Percentiles rank a stretch among this genome's conserved stretches.
Evolutionary conservation across 495 filamentous ascomycete genomes (phyloP).

Genomic region (Penicillium canariense): DNA sequence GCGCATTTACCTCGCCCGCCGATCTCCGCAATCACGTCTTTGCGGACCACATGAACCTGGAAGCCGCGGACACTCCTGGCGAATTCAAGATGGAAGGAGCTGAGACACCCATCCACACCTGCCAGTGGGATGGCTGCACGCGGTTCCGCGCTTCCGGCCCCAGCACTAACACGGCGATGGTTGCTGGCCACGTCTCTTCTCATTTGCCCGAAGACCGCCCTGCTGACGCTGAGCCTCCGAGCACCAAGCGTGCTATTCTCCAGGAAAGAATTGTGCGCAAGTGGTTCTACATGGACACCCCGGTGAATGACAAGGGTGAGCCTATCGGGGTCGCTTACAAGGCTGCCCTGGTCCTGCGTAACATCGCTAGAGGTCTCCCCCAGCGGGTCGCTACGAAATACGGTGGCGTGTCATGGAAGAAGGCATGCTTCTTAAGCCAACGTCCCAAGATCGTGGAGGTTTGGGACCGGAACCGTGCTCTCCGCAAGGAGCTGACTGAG

Average conservation of each 20-base stretch:
- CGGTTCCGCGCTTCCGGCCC: conserved; percentile 40
- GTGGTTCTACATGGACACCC: conserved; percentile 59
- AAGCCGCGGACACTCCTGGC: conserved; percentile 47
- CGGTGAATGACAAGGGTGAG: conserved; percentile 75
- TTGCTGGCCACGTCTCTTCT: conserved; percentile 48
- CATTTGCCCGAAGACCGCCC: conserved; percentile 54
- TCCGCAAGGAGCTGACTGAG: conserved; percentile 46
- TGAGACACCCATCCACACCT: conserved; percentile 37
- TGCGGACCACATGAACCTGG: conserved; percentile 61
- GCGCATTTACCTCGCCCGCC: conserved; percentile 58
- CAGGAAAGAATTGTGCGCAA: conserved; percentile 45
- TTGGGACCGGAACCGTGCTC: conserved; percentile 44
- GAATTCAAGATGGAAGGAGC: conserved; percentile 47
- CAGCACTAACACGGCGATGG: conserved; percentile 43
- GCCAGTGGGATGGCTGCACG: conserved; percentile 40
- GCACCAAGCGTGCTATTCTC: conserved; percentile 39
- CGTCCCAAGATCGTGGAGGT: conserved; percentile 43
- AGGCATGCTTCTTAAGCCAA: conserved; percentile 41
- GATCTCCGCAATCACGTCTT: conserved; percentile 76
- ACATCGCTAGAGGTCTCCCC: conserved; percentile 75
- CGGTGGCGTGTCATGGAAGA: conserved; percentile 41
- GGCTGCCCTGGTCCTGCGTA: conserved; percentile 81
- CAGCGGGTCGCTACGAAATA: conserved; percentile 33
- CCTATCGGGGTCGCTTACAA: conserved; percentile 83
- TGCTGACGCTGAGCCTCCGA: conserved; percentile 42